A percentile compares a stretch with the other conserved stretches of the same genome.
phyloP scores from a whole-genome alignment of 805 yeast genomes.

The Yarrowia yakushimensis region DNA sequence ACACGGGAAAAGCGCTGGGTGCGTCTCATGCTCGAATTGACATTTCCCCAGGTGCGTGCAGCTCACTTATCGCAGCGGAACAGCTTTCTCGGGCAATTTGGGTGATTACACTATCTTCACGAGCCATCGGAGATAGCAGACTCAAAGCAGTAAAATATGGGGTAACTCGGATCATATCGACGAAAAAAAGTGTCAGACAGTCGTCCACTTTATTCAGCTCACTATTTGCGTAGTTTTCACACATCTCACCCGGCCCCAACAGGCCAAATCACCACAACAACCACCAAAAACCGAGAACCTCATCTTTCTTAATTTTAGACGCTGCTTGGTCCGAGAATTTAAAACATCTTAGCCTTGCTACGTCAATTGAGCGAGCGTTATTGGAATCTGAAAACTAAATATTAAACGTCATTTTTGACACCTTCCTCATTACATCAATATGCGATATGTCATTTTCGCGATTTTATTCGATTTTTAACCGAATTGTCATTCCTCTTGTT shows the following conservation, averaged over 20 bases:
- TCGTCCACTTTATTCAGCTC: not conserved
- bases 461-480: not conserved
- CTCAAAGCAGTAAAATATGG: not conserved
- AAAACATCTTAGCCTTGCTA: not conserved
- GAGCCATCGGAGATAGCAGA: not conserved
- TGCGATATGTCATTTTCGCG: not conserved
- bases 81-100: not conserved
- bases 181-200: not conserved
- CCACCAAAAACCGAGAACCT: not conserved
- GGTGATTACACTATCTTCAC: not conserved
- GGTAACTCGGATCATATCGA: not conserved
- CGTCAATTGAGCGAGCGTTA: not conserved
- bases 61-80: not conserved
- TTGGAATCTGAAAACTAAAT: not conserved
- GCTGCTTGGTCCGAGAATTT: conserved; percentile 7
- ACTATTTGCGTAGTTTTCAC: not conserved
- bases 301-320: not conserved
- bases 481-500: not conserved
- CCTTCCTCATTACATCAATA: not conserved
- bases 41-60: not conserved
- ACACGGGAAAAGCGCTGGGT: conserved; percentile 11
- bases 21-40: not conserved
- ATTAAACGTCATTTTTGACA: not conserved
- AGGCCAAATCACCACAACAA: not conserved
- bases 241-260: not conserved